Evolutionary conservation across 2,329 filamentous ascomycete genomes (phyloP), one percentile per base, ranked within the genome.

Genomic region (Botrytis hyacinthi): DNA sequence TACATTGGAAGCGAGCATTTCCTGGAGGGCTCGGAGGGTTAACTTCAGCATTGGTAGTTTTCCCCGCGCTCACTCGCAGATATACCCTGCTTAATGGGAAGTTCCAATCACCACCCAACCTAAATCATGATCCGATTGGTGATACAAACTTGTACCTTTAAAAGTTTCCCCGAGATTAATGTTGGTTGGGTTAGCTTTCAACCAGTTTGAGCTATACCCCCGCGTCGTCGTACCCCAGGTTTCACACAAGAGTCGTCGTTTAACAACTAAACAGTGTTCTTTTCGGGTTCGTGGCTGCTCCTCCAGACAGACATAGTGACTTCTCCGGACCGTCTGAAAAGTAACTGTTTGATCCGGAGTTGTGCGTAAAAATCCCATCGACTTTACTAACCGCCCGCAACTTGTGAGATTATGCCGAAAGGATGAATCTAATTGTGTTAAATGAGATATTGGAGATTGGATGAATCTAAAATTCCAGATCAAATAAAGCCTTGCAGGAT

Each of bases 141-240:
- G 60, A 46, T 65, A 42, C 35, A 29, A 32, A 32, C 35, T n/a
- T 37, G 48, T 57, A 42, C 26, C 37, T 42, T 69, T 4, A 48
- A 32, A 10, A 44, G 32, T 35, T 57, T 66, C 29, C n/a, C 70
- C 60, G 46, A 66, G 51, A 72, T 72, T 65, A 40, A 32, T 32
- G 44, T 71, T 32, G 46, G 44, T 32, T 71, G 48, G 42, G 20
- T 66, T 66, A 35, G 26, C 37, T 37, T 65, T 51, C 60, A 57
- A 54, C 35, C 44, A 54, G 20, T 62, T 42, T 65, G 32, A 65
- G 44, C 35, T 26, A 44, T 22, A 42, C 26, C 12, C 29, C 46
- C 70, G 70, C 20, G 35, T 54, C 59, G 32, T 71, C 42, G 69
- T 71, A 71, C 69, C 59, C 67, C 51, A 60, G 51, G 54, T 61